Evolutionary conservation across 2,329 filamentous ascomycete genomes (phyloP).

Genomic region (Pseudogymnoascus sp.): DNA sequence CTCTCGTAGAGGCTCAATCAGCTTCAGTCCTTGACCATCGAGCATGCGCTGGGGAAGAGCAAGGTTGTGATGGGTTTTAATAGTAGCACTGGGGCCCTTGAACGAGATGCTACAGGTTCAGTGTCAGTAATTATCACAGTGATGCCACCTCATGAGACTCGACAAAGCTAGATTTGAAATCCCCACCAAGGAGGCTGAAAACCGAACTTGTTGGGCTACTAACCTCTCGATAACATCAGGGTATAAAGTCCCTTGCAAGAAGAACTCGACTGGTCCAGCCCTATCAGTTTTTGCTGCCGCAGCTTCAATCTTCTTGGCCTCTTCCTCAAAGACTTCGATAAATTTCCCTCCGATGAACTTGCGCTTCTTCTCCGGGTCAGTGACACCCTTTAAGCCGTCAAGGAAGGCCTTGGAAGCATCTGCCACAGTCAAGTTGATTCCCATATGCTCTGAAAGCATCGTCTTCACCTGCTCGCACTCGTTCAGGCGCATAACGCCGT

Average conservation of each 20-base stretch:
- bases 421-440: slow-evolving; percentile 84
- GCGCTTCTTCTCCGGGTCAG: slow-evolving; percentile 75
- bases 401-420: slow-evolving; percentile 75
- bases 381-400: slow-evolving; percentile 66
- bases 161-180: slow-evolving; percentile 26
- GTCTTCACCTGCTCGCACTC: slow-evolving; percentile 78
- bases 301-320: slow-evolving; percentile 67
- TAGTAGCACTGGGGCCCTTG: slow-evolving; percentile 63
- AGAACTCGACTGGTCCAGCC: slow-evolving; percentile 74
- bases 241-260: slow-evolving; percentile 74
- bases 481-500: slow-evolving; percentile 74
- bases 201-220: neutral
- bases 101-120: slow-evolving; percentile 49
- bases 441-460: slow-evolving; percentile 69
- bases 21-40: slow-evolving; percentile 46
- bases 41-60: slow-evolving; percentile 54
- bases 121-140: slow-evolving; percentile 43
- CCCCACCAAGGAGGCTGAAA: slow-evolving; percentile 39
- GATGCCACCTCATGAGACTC: slow-evolving; percentile 24
- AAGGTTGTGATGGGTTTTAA: slow-evolving; percentile 67
- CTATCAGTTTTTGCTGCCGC: slow-evolving; percentile 57
- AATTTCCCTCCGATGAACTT: slow-evolving; percentile 80
- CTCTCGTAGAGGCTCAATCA: slow-evolving; percentile 72
- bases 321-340: slow-evolving; percentile 76
- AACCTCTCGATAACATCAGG: slow-evolving; percentile 47